Evolutionary conservation across 495 filamentous ascomycete species (phyloP), one percentile per base, ranked within the genome.

Genomic region (Neurospora sp.): DNA sequence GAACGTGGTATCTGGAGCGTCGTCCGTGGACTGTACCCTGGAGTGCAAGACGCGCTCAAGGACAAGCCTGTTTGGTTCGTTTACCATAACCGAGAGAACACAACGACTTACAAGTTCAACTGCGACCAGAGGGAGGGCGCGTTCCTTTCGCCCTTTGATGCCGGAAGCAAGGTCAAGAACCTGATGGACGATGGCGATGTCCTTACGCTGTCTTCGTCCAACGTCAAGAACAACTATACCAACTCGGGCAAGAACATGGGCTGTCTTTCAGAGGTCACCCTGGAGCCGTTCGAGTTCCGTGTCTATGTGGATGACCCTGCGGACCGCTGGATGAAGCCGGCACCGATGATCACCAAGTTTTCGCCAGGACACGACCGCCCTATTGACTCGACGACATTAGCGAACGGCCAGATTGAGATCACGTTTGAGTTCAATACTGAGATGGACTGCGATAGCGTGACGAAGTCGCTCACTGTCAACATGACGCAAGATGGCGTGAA

Each of bases 1-100:
- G 89, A 91, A 75, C 87, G 86, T 10, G 91, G 91, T 12, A 84
- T 93, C 76, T 93, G 90, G 90, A 91, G 89, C 72, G 85, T 90
- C 40, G 73, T 87, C 41, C 85, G 91, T 20, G 86, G 84, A 18
- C 78, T 82, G 27, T 86, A 85, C 69, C 79, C 81, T 1, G 81
- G 76, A 23, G 75, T 87, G 12, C 90, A 93, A 76, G 83, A 89
- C 71, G 80, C 89, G 14, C 81, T 69, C 35, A 77, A 73, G 7
- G 89, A 90, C 39, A 84, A 88, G 71, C 82, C 85, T 0, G 84
- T 92, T 5, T 93, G 91, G 91, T 78, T 92, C 14, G 81, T 93
- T 1, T 92, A 91, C 76, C 85, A 88, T 40, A 93, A 93, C 76
- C 84, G 85, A 46, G 87, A 89, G 76, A 78, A 80, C 10, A 84